Conservation (phyloP, 352 stramenopile species). For the Elongisporangium prolatum region DNA sequence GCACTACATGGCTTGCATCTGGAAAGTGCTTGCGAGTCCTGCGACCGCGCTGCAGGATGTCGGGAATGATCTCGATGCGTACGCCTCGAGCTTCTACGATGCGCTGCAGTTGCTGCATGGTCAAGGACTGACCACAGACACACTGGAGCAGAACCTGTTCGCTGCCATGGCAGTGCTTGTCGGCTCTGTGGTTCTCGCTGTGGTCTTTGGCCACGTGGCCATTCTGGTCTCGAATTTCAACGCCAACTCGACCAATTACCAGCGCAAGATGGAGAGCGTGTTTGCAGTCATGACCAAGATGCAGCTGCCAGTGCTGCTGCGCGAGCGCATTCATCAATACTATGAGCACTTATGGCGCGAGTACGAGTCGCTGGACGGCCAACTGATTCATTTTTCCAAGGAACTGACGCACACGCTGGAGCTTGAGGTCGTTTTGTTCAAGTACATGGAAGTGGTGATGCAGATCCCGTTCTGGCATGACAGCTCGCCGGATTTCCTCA, state of each 20-base stretch:
- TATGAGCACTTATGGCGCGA: constrained; percentile 66
- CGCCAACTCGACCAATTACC: constrained; percentile 40
- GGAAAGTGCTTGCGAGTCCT: constrained; percentile 34
- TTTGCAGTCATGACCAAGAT: constrained; percentile 51
- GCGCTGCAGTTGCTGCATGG: constrained; percentile 37
- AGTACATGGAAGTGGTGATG: constrained; percentile 65
- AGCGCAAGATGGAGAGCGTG: constrained; percentile 53
- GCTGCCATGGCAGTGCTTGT: constrained; percentile 30
- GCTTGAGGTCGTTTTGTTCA: constrained; percentile 65
- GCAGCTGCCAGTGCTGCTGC: constrained; percentile 31
- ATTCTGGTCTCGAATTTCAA: constrained; percentile 60
- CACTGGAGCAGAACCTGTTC: constrained; percentile 28
- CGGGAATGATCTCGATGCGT: constrained; percentile 22
- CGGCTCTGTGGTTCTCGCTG: constrained; percentile 40
- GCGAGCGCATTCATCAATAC: constrained; percentile 63
- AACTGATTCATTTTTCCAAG: constrained; percentile 41
- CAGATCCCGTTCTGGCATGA: constrained; percentile 55
- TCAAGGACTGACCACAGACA: constrained; percentile 24
- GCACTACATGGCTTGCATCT: constrained; percentile 48
- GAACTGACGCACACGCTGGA: constrained; percentile 57
- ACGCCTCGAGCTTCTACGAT: constrained; percentile 30
- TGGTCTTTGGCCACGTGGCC: constrained; percentile 53
- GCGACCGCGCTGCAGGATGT: constrained; percentile 42
- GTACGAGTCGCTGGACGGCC: constrained; percentile 57
- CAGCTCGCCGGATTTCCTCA: constrained; percentile 56